Base-by-base conservation (phyloP, 2,329 filamentous ascomycete species). In the Hortaea werneckii region DNA sequence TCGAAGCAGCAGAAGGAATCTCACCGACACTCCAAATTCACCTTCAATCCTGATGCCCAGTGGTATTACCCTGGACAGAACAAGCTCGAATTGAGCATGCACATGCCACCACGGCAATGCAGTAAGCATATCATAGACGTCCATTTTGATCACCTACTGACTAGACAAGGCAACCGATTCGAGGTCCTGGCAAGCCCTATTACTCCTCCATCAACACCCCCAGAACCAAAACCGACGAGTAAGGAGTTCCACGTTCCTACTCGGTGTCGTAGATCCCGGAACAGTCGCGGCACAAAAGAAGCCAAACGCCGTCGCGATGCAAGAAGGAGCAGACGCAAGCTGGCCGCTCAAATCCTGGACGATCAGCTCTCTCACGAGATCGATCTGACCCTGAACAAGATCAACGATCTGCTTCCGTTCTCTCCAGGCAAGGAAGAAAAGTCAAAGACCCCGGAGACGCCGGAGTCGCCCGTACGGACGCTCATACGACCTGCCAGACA, bases 241-340 rank as follows among this genome's bases (percentile, higher is more conserved):
- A 40, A 46, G 27, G 47, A 50, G 20, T 42, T 47, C 38, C 39
- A 50, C 7, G 39, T 45, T 4, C 42, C 51, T 9, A 43, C 41
- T 10, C 43, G 47, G 12, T 48, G 47, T 30, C 57, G 54, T 29
- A 56, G 59, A 9, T 46, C 47, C 12, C 57, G 58, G 12, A 52
- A 60, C 44, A 57, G 53, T 35, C 50, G 58, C 13, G 55, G 53
- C 13, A 59, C 58, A 8, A 58, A 56, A 43, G 58, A 59, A 37
- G 58, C 54, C 28, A 61, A 58, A 42, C 54, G 52, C 43, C 56
- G 59, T n/a, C 58, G 58, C 40, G 58, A 59, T 42, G 50, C 52
- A 20, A 54, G 58, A 45, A 53, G 57, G 4, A 54, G 55, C 43
- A 50, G 46, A 37, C 53, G 54, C 41, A 58, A 57, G 49, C 48